Percentiles rank a stretch among this genome's conserved stretches.
Conservation (phyloP, 2,329 filamentous ascomycete genomes). For the Raffaelea ambrosiae region DNA sequence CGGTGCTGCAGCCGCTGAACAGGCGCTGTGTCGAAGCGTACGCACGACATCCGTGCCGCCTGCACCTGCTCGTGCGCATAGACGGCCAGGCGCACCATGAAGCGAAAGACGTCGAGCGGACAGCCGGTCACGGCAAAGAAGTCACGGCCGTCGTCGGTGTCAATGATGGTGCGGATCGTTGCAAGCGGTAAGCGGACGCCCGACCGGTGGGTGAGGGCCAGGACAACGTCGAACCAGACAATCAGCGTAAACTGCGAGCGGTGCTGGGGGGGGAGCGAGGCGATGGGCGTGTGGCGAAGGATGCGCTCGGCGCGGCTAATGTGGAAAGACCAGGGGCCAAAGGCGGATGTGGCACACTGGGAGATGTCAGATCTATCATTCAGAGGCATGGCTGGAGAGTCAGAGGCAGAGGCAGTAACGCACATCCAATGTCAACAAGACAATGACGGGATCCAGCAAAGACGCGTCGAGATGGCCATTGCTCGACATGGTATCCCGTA, state of each 20-base stretch:
- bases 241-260: constrained; percentile 22
- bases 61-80: constrained; percentile 21
- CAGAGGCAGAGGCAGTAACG: constrained; percentile 4
- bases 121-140: constrained; percentile 26
- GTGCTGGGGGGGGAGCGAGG: not conserved
- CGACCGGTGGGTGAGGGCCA: constrained; percentile 21
- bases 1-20: constrained; percentile 14
- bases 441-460: constrained; percentile 20
- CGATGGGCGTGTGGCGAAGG: not conserved
- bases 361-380: not conserved
- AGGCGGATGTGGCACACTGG: constrained; percentile 23
- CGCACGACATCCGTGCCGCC: constrained; percentile 20
- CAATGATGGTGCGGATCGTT: not conserved
- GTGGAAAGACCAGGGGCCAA: constrained; percentile 21
- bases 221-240: constrained; percentile 24
- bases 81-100: constrained; percentile 19
- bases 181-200: not conserved
- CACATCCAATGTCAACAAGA: constrained; percentile 25
- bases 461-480: constrained; percentile 5
- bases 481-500: constrained; percentile 12
- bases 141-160: constrained; percentile 14
- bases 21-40: constrained; percentile 18
- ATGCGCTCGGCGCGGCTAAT: constrained; percentile 10
- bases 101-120: constrained; percentile 18
- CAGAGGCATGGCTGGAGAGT: not conserved